Evolutionary conservation across 345 rosid species (phyloP), one percentile per base, ranked within the genome.

Genomic region (Barbarea vulgaris): DNA sequence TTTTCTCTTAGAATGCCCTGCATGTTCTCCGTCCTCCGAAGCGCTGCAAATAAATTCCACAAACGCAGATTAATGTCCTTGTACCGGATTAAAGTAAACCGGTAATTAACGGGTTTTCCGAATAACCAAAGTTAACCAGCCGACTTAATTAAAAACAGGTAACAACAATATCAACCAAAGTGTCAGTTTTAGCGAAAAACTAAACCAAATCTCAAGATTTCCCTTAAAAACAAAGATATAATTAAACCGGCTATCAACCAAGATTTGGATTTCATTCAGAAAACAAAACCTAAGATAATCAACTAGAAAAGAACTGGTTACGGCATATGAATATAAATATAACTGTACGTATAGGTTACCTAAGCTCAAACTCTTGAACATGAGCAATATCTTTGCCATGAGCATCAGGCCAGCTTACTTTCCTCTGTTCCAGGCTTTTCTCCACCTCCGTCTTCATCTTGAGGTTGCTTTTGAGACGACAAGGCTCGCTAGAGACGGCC

Each of bases 381-480:
- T 85, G 91, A 58, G 91, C 90, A 77, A 88, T 88, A 80, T 91
- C 97, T 70, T 79, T 82, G 55, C 97, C 97, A 19, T 84, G 85
- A 46, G 88, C 90, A 83, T 91, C 94, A 28, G 89, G 84, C 97
- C 97, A 91, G 61, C 79, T 87, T 6, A 91, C 97, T 83, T 85
- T 88, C 83, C 87, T 88, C 80, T 63, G 81, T 60, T 84, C 85
- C 37, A 50, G 13, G n/a, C 65, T 73, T 33, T 33, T 71, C 46
- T 72, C 86, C 1, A 46, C 33, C 28, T 34, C 55, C 1, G 81
- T 51, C 11, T 67, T 68, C 57, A 73, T 83, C 88, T 83, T 86
- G 58, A 88, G 87, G 77, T 74, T 88, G 66, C 91, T 90, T 87
- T 83, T 90, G 78, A 83, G 86, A 62, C 70, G 46, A 53, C 59